These are phyloP conservation scores for Musa schizocarpa DNA, from an alignment of 176 grass and related monocot species.

Conservation along the genomic window DNA sequence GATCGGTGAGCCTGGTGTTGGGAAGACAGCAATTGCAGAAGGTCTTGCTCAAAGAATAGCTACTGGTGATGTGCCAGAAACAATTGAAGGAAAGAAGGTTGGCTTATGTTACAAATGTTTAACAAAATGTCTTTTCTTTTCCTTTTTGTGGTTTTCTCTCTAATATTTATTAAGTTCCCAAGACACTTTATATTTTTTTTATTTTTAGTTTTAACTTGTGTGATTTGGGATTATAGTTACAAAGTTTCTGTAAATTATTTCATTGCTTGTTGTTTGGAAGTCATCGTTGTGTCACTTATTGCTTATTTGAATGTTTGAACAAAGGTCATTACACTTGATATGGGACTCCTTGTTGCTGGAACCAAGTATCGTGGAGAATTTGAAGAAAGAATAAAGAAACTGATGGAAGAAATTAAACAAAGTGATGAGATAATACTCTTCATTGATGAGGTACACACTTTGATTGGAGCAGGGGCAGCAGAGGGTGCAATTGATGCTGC, in stretches of 20 bases:
- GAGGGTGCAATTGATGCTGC: constrained; percentile 93
- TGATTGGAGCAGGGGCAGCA: constrained; percentile 82
- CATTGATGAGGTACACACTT: constrained; percentile 90
- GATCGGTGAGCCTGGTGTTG: constrained; percentile 94
- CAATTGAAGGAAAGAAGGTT: constrained; percentile 90
- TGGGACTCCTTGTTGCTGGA: constrained; percentile 85
- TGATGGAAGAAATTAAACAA: constrained; percentile 98
- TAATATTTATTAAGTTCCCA: too few species aligned
- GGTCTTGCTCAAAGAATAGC: constrained; percentile 77
- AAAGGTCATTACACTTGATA: constrained; percentile 85
- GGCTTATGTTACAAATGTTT: too few species aligned
- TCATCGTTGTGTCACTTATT: too few species aligned
- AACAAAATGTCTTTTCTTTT: too few species aligned
- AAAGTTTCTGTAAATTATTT: too few species aligned
- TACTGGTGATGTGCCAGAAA: constrained; percentile 87
- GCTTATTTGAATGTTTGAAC: too few species aligned
- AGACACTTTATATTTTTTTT: too few species aligned
- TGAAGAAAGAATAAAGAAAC: constrained; percentile 88
- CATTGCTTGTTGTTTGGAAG: too few species aligned
- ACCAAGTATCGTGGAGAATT: constrained; percentile 96
- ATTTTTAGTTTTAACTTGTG: too few species aligned
- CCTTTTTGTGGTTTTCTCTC: not conserved
- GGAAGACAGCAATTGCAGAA: constrained; percentile 90
- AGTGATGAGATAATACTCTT: constrained; percentile 95
- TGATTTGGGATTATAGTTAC: too few species aligned